A percentile compares a stretch with the other conserved stretches of the same genome.
Evolutionary conservation across 352 stramenopile genomes (phyloP).

Genomic region (Plasmopara viticola): DNA sequence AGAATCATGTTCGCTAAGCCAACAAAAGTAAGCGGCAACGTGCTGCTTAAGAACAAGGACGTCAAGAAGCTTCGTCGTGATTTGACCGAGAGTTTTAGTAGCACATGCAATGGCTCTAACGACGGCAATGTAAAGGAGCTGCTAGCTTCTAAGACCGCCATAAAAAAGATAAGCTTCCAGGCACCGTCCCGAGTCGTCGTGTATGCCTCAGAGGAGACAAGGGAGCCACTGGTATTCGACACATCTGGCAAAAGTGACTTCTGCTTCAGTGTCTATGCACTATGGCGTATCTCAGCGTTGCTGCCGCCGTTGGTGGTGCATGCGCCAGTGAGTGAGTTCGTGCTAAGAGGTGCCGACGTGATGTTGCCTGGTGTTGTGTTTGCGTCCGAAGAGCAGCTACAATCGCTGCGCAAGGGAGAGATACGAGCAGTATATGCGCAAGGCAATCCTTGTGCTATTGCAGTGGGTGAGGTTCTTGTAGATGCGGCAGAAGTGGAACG

Average conservation of each 20-base stretch:
- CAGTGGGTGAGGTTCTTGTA: slow-evolving; percentile 68
- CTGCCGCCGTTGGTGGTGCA: slow-evolving; percentile 62
- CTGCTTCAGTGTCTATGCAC: slow-evolving; percentile 57
- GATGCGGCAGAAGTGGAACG: slow-evolving; percentile 48
- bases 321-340: slow-evolving; percentile 73
- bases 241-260: slow-evolving; percentile 61
- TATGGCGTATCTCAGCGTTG: slow-evolving; percentile 48
- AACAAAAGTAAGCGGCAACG: slow-evolving; percentile 69
- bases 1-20: slow-evolving; percentile 72
- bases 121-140: slow-evolving; percentile 35
- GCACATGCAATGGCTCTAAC: slow-evolving; percentile 25
- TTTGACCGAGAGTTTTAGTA: slow-evolving; percentile 28
- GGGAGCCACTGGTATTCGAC: slow-evolving; percentile 71
- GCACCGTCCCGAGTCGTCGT: slow-evolving; percentile 67
- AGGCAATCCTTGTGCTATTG: slow-evolving; percentile 72
- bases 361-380: slow-evolving; percentile 83
- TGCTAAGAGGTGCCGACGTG: slow-evolving; percentile 72
- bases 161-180: slow-evolving; percentile 78
- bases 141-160: slow-evolving; percentile 37
- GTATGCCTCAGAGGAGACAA: slow-evolving; percentile 48
- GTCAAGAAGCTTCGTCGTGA: slow-evolving; percentile 80
- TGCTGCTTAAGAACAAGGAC: slow-evolving; percentile 80
- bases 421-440: slow-evolving; percentile 60
- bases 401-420: slow-evolving; percentile 56
- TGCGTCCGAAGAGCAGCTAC: slow-evolving; percentile 39